Evolutionary conservation across 495 filamentous ascomycete genomes (phyloP).

Genomic region (Hapsidospora chrysogenum): DNA sequence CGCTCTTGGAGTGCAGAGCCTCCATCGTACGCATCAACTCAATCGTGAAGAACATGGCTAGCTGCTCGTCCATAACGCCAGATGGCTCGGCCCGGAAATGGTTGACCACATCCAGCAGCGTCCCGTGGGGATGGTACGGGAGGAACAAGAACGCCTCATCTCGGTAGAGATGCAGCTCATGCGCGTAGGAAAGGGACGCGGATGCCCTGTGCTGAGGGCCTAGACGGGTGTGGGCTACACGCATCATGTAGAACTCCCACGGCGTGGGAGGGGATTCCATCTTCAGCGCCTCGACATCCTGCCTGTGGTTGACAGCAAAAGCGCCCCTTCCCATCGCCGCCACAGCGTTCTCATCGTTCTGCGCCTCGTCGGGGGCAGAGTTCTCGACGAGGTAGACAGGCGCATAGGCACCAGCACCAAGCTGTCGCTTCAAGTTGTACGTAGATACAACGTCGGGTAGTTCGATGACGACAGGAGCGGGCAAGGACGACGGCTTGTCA

Average conservation of each 20-base stretch:
- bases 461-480: slow-evolving; percentile 44
- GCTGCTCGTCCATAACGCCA: slow-evolving; percentile 65
- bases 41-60: slow-evolving; percentile 89
- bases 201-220: slow-evolving; percentile 45
- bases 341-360: slow-evolving; percentile 29
- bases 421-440: slow-evolving; percentile 72
- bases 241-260: slow-evolving; percentile 97
- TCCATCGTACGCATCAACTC: slow-evolving; percentile 87
- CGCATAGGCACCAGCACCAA: slow-evolving; percentile 85
- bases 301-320: slow-evolving; percentile 24
- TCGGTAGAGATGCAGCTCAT: slow-evolving; percentile 75
- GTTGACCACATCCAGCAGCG: slow-evolving; percentile 85
- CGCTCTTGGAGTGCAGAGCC: slow-evolving; percentile 57
- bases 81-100: slow-evolving; percentile 52
- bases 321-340: slow-evolving; percentile 33
- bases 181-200: slow-evolving; percentile 60
- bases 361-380: slow-evolving; percentile 24
- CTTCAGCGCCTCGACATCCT: slow-evolving; percentile 69
- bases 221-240: slow-evolving; percentile 57
- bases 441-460: slow-evolving; percentile 42
- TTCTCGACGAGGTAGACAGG: slow-evolving; percentile 86
- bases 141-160: slow-evolving; percentile 76
- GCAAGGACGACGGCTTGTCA: slow-evolving; percentile 41
- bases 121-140: slow-evolving; percentile 79
- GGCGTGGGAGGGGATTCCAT: slow-evolving; percentile 70